Conservation (phyloP, 1,284 basidiomycete species). For the Ustilago cynodontis region DNA sequence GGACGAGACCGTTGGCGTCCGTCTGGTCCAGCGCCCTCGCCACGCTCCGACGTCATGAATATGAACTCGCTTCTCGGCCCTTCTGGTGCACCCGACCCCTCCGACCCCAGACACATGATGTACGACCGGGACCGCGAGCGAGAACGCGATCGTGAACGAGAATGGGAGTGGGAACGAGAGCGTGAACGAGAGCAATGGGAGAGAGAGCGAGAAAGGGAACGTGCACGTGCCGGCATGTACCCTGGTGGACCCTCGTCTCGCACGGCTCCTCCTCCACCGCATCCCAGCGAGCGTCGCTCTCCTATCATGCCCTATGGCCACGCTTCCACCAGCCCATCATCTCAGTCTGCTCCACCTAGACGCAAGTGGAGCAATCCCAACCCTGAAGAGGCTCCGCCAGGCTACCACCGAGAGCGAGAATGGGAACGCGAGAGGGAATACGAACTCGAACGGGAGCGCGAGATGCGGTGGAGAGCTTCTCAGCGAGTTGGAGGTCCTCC, state of each 20-base stretch:
- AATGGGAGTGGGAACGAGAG: slow-evolving; percentile 24
- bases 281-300: slow-evolving; percentile 25
- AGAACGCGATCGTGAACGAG: slow-evolving; percentile 35
- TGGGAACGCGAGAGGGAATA: slow-evolving; percentile 51
- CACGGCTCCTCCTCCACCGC: slow-evolving; percentile 26
- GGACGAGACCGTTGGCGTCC: slow-evolving; percentile 37
- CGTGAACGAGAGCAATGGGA: slow-evolving; percentile 39
- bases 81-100: slow-evolving; percentile 17
- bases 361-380: slow-evolving; percentile 60
- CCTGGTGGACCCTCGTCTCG: slow-evolving; percentile 34
- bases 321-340: slow-evolving; percentile 35
- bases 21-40: slow-evolving; percentile 19
- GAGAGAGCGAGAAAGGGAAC: slow-evolving; percentile 34
- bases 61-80: slow-evolving; percentile 61
- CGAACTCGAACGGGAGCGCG: slow-evolving; percentile 50
- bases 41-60: slow-evolving; percentile 56
- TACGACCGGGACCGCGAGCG: slow-evolving; percentile 41
- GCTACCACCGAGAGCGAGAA: slow-evolving; percentile 40
- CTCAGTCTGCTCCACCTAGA: slow-evolving; percentile 43
- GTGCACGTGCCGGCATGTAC: slow-evolving; percentile 22
- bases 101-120: slow-evolving; percentile 33
- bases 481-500: slow-evolving; percentile 25
- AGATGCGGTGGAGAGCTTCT: slow-evolving; percentile 49
- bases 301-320: slow-evolving; percentile 33
- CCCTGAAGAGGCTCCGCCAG: slow-evolving; percentile 44